Conservation (phyloP, 495 filamentous ascomycete genomes). For the Aspergillus saccharolyticus region DNA sequence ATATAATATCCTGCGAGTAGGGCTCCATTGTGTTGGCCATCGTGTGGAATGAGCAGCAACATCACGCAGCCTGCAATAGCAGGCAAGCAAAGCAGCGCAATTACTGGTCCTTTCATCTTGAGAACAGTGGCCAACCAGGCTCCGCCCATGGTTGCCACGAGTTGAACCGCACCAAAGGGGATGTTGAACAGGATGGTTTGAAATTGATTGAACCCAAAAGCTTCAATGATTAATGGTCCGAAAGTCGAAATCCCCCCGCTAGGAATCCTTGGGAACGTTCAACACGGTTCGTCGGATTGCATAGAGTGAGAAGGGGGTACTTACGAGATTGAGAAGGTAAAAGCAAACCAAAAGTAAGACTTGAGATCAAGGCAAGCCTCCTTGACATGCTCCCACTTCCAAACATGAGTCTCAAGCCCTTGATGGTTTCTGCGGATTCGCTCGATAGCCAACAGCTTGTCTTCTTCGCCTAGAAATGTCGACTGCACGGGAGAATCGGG, state of each 20-base stretch:
- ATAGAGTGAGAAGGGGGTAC: constrained; percentile 1
- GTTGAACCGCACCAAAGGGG: constrained; percentile 57
- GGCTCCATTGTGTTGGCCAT: constrained; percentile 38
- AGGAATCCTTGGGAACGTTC: constrained; percentile 45
- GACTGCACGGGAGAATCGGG: constrained; percentile 57
- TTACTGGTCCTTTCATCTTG: constrained; percentile 52
- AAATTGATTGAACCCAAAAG: constrained; percentile 56
- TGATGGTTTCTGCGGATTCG: constrained; percentile 61
- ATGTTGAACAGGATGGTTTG: constrained; percentile 62
- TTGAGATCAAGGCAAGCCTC: constrained; percentile 60
- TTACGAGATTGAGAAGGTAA: constrained; percentile 50
- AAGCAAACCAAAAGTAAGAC: constrained; percentile 61
- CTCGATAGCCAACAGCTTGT: constrained; percentile 58
- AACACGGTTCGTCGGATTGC: constrained; percentile 8
- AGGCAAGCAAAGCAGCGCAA: constrained; percentile 50
- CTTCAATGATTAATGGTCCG: constrained; percentile 58
- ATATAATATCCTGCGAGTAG: constrained; percentile 57
- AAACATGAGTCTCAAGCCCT: constrained; percentile 51
- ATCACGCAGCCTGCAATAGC: constrained; percentile 54
- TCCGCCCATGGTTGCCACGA: constrained; percentile 53
- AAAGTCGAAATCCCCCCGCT: constrained; percentile 60
- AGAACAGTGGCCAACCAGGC: constrained; percentile 49
- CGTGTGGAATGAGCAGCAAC: constrained; percentile 46
- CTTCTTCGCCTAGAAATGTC: constrained; percentile 53
- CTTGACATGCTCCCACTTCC: constrained; percentile 58